Evolutionary conservation across 768 basidiomycete species (phyloP), one percentile per base, ranked within the genome.

Genomic region (Tricholoma bakamatsutake): DNA sequence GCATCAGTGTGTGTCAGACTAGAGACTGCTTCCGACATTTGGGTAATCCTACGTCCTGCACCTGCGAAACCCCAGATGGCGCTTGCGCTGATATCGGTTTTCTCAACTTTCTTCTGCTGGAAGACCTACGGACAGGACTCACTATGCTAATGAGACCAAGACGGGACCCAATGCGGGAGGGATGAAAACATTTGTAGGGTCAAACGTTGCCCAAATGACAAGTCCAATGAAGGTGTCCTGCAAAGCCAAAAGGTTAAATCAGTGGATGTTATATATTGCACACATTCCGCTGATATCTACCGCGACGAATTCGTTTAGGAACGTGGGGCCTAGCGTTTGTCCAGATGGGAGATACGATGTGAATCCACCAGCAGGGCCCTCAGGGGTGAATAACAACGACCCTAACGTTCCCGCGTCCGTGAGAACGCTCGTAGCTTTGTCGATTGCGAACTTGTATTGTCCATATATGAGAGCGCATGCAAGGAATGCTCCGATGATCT

Each of bases 401-500:
- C 69, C 66, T 17, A 69, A 63, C 12, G 50, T 52, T 0, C 61
- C 66, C 11, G 66, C 67, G n/a, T 64, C 61, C 7, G 35, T 54
- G 40, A 76, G 50, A 3, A 59, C 59, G 13, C 39, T 59, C 58
- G 81, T 80, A 12, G 71, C 66, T 12, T 57, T 52, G 47, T 67
- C 60, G 35, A 89, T 73, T 48, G 76, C 54, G 45, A 77, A 70
- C 57, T 78, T 78, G 73, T 84, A 90, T 60, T 88, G 83, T 5
- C 74, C 72, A 63, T 88, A 88, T 50, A 84, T 64, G 46, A 83
- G 57, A 37, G 86, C 68, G 54, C 78, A 80, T 0, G 83, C 87
- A 58, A 88, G 66, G 59, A 83, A 87, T 11, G 77, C 81, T 5
- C 87, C 88, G 4, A 86, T 58, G 57, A 85, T 75, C 62, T 90